These are phyloP conservation scores for Fusarium anguioides DNA, from an alignment of 2,329 filamentous ascomycete species.

Conservation along the genomic window DNA sequence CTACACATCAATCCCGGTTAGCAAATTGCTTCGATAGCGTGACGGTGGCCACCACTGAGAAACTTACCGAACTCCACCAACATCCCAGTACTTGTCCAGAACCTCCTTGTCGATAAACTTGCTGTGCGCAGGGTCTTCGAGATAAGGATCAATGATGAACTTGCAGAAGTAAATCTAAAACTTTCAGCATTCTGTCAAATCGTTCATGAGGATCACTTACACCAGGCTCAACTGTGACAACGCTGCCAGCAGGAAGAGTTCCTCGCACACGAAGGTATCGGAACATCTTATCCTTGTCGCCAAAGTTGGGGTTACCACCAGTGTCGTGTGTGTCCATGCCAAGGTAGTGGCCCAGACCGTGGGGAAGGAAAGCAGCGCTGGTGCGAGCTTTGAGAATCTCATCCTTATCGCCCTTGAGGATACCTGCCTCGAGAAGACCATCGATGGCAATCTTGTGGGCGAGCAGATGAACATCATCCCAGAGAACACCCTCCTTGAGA, in stretches of 20 bases:
- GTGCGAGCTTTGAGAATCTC: constrained; percentile 82
- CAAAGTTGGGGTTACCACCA: constrained; percentile 80
- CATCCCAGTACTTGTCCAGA: constrained; percentile 83
- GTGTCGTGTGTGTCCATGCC: constrained; percentile 95
- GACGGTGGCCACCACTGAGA: constrained; percentile 1
- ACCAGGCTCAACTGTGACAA: constrained; percentile 95
- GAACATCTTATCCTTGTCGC: constrained; percentile 86
- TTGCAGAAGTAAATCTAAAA: constrained; percentile 86
- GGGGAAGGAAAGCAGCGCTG: constrained; percentile 91
- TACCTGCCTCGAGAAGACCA: constrained; percentile 79
- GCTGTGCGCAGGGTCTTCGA: constrained; percentile 76
- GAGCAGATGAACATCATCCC: constrained; percentile 83
- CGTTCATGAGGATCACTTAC: constrained; percentile 57
- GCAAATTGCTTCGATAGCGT: constrained; percentile 12
- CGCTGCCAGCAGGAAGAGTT: constrained; percentile 77
- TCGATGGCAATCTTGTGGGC: constrained; percentile 86
- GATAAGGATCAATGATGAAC: constrained; percentile 86
- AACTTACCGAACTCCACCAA: constrained; percentile 75
- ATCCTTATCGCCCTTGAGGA: constrained; percentile 73
- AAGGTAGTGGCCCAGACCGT: constrained; percentile 90
- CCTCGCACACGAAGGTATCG: constrained; percentile 85
- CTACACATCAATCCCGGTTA: constrained; percentile 45
- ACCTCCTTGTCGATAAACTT: constrained; percentile 81
- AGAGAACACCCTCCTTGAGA: constrained; percentile 78
- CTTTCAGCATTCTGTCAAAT: not conserved